Base-by-base conservation (phyloP, 768 basidiomycete genomes). In the Suillus tomentosus region DNA sequence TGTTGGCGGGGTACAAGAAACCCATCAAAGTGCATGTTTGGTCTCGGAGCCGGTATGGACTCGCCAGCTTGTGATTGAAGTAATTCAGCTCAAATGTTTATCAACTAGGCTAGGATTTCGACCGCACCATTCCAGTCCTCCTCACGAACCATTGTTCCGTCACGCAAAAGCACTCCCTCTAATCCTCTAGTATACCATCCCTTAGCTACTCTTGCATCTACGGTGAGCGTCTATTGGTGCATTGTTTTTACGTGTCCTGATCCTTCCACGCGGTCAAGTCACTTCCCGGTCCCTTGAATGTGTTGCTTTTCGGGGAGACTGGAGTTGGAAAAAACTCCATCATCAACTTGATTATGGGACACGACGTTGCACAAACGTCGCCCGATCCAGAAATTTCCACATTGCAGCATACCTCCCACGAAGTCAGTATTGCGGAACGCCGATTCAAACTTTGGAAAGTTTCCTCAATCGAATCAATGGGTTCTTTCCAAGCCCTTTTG, bases 391-490 rank as follows among this genome's bases (percentile, higher is more conserved):
- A 10, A 19, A 10, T 7, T 5, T 14, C n/a, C 17, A 60, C 24
- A 6, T 42, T 60, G 6, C 5, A 45, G 6, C 19, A 42, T 45
- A 42, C n/a, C 17, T 3, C n/a, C 8, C 9, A 45, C 2, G 14
- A n/a, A 19, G 17, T 45, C 27, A 24, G 0, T 19, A 6, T 61
- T 45, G 60, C 36, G 19, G 4, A 5, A 10, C 14, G 17, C 37
- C 13, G n/a, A 8, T 61, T 61, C 43, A 34, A 48, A 34, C 17
- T 53, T 53, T 53, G 51, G 51, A 31, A 53, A 34, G 17, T 19
- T 53, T 53, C 51, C 9, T 53, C 51, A 6, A 5, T 34, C 17
- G 17, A 6, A 69, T 70, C 6, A 64, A 65, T 10, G 76, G 71
- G 48, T 71, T 66, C 3, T 70, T 76, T 22, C 57, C 66, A 3